Conservation (phyloP, 1,139 yeast genomes). For the Sugiyamaella novakii region DNA sequence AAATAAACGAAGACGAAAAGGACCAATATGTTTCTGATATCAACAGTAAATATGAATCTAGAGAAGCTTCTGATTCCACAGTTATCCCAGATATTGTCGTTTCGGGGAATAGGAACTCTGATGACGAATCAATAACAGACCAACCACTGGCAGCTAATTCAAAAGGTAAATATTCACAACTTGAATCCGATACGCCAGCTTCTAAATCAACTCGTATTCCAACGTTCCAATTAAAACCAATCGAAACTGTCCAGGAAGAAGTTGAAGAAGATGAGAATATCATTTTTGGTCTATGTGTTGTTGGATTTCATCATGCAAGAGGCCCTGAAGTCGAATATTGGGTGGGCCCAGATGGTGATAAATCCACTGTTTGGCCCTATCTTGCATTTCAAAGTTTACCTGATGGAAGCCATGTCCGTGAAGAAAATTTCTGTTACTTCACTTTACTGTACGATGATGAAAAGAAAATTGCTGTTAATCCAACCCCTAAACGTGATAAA, state of each 20-base stretch:
- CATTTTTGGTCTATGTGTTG: constrained; percentile 83
- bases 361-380: constrained; percentile 71
- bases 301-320: constrained; percentile 88
- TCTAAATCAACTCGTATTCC: constrained; percentile 9
- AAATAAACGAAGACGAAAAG: background rate
- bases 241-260: constrained; percentile 23
- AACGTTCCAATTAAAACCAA: constrained; percentile 28
- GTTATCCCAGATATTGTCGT: background rate
- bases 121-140: background rate
- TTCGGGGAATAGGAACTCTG: too few relatives aligned
- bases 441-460: constrained; percentile 76
- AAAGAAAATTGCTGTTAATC: constrained; percentile 49
- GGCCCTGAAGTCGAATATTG: constrained; percentile 97
- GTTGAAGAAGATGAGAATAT: constrained; percentile 37
- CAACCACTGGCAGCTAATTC: background rate
- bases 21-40: background rate
- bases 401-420: constrained; percentile 90
- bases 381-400: constrained; percentile 94
- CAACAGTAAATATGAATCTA: background rate
- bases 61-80: background rate
- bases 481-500: constrained; percentile 44
- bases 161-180: background rate
- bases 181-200: background rate
- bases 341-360: constrained; percentile 65
- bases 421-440: constrained; percentile 91